These are phyloP conservation scores for Aspergillus clavatus DNA, from an alignment of 2,329 filamentous ascomycete species.

Conservation along the genomic window DNA sequence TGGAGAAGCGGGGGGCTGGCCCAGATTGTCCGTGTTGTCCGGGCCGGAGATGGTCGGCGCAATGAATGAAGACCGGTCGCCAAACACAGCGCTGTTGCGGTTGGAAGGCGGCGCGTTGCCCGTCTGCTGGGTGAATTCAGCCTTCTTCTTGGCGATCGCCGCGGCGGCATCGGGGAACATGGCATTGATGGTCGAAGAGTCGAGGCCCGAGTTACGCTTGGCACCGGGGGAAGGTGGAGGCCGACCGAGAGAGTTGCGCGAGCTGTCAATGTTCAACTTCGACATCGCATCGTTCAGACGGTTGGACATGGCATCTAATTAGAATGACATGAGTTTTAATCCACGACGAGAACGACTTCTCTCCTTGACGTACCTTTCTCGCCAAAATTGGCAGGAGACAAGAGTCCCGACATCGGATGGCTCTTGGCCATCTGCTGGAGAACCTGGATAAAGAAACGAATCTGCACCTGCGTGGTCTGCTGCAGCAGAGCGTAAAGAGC, in stretches of 20 bases:
- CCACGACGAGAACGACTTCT: not conserved
- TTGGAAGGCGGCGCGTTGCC: slow-evolving; percentile 86
- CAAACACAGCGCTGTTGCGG: slow-evolving; percentile 79
- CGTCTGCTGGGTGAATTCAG: slow-evolving; percentile 92
- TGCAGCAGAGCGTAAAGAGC: slow-evolving; percentile 92
- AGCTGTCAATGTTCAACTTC: slow-evolving; percentile 82
- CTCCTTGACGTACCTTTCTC: slow-evolving; percentile 70
- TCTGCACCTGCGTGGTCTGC: slow-evolving; percentile 98
- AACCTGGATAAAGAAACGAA: slow-evolving; percentile 98
- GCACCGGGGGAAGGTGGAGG: slow-evolving; percentile 70
- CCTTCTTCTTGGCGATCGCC: slow-evolving; percentile 97
- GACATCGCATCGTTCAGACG: slow-evolving; percentile 94
- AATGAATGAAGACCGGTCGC: slow-evolving; percentile 68
- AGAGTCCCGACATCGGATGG: slow-evolving; percentile 90
- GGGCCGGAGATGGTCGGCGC: slow-evolving; percentile 70
- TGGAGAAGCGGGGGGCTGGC: slow-evolving; percentile 68
- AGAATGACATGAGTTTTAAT: slow-evolving; percentile 11
- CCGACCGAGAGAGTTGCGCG: slow-evolving; percentile 79
- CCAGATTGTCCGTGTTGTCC: slow-evolving; percentile 56
- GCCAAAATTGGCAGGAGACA: slow-evolving; percentile 87
- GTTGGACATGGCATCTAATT: slow-evolving; percentile 88
- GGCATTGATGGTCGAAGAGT: slow-evolving; percentile 88
- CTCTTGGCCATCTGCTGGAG: slow-evolving; percentile 98
- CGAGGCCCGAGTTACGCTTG: slow-evolving; percentile 92
- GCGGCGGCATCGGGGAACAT: slow-evolving; percentile 99